Conservation (phyloP, 305 asterid species). For the Fraxinus dipetala region DNA sequence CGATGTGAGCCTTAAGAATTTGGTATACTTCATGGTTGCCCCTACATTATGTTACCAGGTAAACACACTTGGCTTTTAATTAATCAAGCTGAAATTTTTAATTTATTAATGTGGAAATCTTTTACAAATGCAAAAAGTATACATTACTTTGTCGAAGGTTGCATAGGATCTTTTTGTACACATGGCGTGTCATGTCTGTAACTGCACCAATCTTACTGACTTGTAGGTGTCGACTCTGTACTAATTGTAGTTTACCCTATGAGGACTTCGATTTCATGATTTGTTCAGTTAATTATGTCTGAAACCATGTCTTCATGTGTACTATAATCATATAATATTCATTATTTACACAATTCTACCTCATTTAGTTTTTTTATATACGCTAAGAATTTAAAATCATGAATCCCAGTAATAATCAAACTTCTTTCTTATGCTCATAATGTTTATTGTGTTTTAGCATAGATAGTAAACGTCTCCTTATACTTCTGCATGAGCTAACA, state of each 20-base stretch:
- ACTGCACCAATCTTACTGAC: constrained; percentile 4
- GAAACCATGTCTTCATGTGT: constrained; percentile 7
- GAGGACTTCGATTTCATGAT: constrained; percentile 1
- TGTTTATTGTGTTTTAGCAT: not conserved
- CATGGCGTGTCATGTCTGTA: constrained; percentile 3
- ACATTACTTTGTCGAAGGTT: constrained; percentile 10
- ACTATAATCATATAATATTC: constrained; percentile 4
- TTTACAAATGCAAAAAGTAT: constrained; percentile 5
- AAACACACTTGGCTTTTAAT: constrained; percentile 18
- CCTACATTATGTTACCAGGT: constrained; percentile 99
- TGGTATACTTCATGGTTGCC: constrained; percentile 88
- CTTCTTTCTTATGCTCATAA: not conserved
- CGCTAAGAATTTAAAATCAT: not conserved
- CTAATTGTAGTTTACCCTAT: not conserved
- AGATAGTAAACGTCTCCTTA: not conserved
- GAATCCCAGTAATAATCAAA: constrained; percentile 6
- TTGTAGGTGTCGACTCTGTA: constrained; percentile 5
- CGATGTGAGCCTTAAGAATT: constrained; percentile 64
- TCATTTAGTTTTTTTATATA: constrained; percentile 9
- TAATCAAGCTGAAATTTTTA: constrained; percentile 14
- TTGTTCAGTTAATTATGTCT: constrained; percentile 17
- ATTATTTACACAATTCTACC: not conserved
- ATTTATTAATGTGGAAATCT: constrained; percentile 12
- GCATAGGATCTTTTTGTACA: constrained; percentile 2
- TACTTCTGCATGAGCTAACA: constrained; percentile 2